Conservation (phyloP, 78 protist genomes). For the Bodo saltans region DNA sequence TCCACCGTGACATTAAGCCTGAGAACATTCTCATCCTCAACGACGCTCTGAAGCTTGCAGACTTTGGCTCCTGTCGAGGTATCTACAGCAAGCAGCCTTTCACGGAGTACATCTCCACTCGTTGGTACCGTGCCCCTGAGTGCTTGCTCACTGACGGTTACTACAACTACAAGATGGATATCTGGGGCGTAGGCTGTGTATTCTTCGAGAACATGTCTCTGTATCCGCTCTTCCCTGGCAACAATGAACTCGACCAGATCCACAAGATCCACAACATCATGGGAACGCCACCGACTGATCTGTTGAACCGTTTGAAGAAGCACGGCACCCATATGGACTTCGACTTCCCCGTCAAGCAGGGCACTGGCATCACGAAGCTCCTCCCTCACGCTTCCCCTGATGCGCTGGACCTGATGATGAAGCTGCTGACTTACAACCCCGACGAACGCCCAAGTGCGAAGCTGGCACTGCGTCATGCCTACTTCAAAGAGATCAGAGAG, state of each 20-base stretch:
- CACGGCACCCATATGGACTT: slow-evolving; percentile 70
- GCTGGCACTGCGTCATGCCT: slow-evolving; percentile 70
- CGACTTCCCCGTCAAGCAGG: slow-evolving; percentile 64
- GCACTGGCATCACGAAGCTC: slow-evolving; percentile 50
- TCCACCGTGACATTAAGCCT: slow-evolving; percentile 90
- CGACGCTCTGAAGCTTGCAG: slow-evolving; percentile 74
- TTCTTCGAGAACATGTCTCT: slow-evolving; percentile 61
- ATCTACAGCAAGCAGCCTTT: slow-evolving; percentile 78
- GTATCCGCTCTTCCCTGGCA: slow-evolving; percentile 88
- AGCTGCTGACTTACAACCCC: slow-evolving; percentile 74
- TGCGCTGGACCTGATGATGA: slow-evolving; percentile 50
- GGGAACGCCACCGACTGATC: slow-evolving; percentile 77
- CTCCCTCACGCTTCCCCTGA: slow-evolving; percentile 55
- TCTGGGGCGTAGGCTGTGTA: slow-evolving; percentile 80
- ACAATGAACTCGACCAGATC: slow-evolving; percentile 87
- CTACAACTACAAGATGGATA: slow-evolving; percentile 85
- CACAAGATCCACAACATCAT: slow-evolving; percentile 72
- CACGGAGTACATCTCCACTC: slow-evolving; percentile 88
- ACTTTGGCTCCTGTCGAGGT: slow-evolving; percentile 83
- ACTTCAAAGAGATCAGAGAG: slow-evolving; percentile 60
- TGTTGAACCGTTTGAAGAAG: slow-evolving; percentile 52
- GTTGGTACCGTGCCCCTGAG: slow-evolving; percentile 89
- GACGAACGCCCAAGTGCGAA: slow-evolving; percentile 69
- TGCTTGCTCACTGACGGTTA: slow-evolving; percentile 84
- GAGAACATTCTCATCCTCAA: slow-evolving; percentile 77